phyloP scores from a whole-genome alignment of 2,329 filamentous ascomycete genomes.

The Alternaria panax region DNA sequence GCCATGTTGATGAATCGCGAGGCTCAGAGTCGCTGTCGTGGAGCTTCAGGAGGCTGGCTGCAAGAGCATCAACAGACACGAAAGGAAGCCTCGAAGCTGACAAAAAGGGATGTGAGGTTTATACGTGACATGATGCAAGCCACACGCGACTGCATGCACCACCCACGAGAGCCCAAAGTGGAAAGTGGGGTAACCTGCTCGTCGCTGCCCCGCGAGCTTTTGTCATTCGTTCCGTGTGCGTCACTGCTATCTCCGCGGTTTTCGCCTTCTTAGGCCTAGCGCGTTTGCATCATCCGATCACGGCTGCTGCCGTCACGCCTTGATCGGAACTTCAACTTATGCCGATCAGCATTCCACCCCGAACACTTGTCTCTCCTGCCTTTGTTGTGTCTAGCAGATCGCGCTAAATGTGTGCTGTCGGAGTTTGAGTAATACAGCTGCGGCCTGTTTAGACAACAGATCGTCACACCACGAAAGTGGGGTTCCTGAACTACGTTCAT shows the following conservation, averaged over 20 bases:
- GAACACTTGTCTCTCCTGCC: too few relatives aligned
- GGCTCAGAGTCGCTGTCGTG: not conserved
- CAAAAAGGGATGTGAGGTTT: not conserved
- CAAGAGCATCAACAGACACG: not conserved
- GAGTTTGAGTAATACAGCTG: too few relatives aligned
- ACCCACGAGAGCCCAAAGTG: constrained; percentile 7
- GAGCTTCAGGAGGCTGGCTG: not conserved
- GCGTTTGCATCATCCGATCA: not conserved
- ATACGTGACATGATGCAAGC: not conserved
- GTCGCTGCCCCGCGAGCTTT: constrained; percentile 17
- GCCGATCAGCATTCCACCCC: too few relatives aligned
- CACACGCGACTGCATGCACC: not conserved
- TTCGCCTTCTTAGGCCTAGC: not conserved
- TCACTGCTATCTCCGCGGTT: constrained; percentile 1
- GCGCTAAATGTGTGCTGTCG: too few relatives aligned
- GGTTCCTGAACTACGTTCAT: too few relatives aligned
- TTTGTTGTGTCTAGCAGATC: too few relatives aligned
- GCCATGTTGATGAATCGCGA: constrained; percentile 26
- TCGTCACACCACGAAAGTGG: too few relatives aligned
- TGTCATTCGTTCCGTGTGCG: constrained; percentile 11
- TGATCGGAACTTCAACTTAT: not conserved
- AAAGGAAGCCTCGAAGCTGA: not conserved
- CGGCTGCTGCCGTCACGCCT: not conserved
- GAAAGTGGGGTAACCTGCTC: constrained; percentile 14
- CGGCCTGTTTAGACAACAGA: too few relatives aligned